Evolutionary conservation across 192 early-diverging fungal genomes (phyloP), one percentile per base, ranked within the genome.

Genomic region (Allomyces arbusculus): DNA sequence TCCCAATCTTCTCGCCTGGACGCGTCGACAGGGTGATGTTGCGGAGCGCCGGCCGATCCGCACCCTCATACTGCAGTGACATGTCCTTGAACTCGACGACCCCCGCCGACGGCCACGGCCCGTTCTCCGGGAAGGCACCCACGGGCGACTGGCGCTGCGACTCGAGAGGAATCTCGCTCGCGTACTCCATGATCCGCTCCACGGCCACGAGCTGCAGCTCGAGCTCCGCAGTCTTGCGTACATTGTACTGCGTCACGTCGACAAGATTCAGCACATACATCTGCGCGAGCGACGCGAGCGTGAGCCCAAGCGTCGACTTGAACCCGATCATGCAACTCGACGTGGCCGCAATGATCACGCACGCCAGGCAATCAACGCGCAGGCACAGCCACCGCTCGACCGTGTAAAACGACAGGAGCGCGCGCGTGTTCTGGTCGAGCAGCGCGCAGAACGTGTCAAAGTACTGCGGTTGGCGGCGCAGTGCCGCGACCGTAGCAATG

Each of bases 371-470:
- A 64, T 93, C 92, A 33, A 89, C 87, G 61, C 93, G 84, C 64
- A 87, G 78, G 67, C 86, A 87, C 45, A 96, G 77, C 92, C 92
- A 95, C 40, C 91, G 78, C 77, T 90, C 92, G 23, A 84, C 78
- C 8, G 80, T 81, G 89, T 91, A 93, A 77, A 94, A 79, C 72
- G 86, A 84, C 66, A 93, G 84, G 72, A 83, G 91, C 8, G 94
- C 86, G 16, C 91, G 79, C 72, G 94, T 93, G 77, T 93, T 89
- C 61, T 73, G 75, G 70, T 97, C 84, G n/a, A 85, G 74, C 64
- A 84, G 80, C 43, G 62, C 65, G 69, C 80, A 65, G 40, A 85
- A 84, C 63, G 81, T 80, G 25, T 73, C 70, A 23, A 83, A 71
- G 70, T 91, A 91, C 55, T 80, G 73, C 10, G 79, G 71, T 68